Percentiles rank a stretch among this genome's conserved stretches.
Conservation (phyloP, 2,329 filamentous ascomycete species). For the Colletotrichum musicola region DNA sequence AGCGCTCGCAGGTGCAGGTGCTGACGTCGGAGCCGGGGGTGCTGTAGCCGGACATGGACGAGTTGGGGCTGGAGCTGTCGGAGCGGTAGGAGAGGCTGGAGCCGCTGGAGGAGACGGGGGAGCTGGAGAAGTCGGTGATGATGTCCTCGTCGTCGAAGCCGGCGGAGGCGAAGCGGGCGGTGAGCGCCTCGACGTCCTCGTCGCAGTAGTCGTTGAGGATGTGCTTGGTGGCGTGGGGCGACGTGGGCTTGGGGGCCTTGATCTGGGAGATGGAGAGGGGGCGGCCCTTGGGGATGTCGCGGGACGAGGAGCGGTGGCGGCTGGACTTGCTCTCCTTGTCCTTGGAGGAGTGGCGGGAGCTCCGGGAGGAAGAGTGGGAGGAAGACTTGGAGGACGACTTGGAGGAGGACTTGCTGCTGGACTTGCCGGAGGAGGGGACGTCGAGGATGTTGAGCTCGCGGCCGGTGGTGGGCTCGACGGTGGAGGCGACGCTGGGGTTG, state of each 20-base stretch:
- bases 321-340: conserved; percentile 57
- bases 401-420: conserved; percentile 45
- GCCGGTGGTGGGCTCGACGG: conserved; percentile 94
- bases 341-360: conserved; percentile 50
- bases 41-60: conserved; percentile 82
- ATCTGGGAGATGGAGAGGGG: conserved; percentile 91
- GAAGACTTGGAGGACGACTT: conserved; percentile 55
- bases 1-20: conserved; percentile 93
- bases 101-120: conserved; percentile 75
- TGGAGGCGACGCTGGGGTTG: conserved; percentile 90
- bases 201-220: conserved; percentile 87
- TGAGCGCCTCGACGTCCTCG: conserved; percentile 82
- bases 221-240: conserved; percentile 87
- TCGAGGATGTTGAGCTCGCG: conserved; percentile 98
- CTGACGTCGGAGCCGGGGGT: conserved; percentile 81
- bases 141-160: conserved; percentile 70
- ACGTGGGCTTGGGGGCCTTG: conserved; percentile 88
- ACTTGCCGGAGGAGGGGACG: conserved; percentile 71
- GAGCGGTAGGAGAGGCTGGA: conserved; percentile 80
- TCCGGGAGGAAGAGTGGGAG: conserved; percentile 60
- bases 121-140: conserved; percentile 66
- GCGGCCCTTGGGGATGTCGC: conserved; percentile 88
- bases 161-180: conserved; percentile 76
- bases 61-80: conserved; percentile 80
- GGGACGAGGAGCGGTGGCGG: conserved; percentile 61